Percentiles rank a stretch among this genome's conserved stretches.
phyloP scores from a whole-genome alignment of 495 filamentous ascomycete genomes.

The Aspergillus campestris region DNA sequence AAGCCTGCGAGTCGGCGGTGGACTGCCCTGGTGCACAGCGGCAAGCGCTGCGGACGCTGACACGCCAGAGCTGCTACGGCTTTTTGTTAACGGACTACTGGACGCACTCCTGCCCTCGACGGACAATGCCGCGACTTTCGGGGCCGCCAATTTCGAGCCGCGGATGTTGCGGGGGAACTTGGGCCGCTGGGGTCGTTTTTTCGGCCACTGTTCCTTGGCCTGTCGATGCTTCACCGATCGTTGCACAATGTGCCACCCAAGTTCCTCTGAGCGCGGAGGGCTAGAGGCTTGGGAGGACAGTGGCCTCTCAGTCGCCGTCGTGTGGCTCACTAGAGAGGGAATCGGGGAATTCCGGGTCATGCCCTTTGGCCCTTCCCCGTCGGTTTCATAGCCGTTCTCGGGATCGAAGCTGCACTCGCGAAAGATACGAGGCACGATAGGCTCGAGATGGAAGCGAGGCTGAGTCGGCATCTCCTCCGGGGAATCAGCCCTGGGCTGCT shows the following conservation, averaged over 20 bases:
- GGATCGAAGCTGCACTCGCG: conserved; percentile 22
- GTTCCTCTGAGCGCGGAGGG: conserved; percentile 18
- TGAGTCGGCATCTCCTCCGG: conserved; percentile 22
- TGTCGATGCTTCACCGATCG: conserved; percentile 11
- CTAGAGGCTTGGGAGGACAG: conserved; percentile 18
- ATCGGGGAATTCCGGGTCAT: conserved; percentile 21
- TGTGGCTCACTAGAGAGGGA: conserved; percentile 27
- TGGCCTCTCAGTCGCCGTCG: conserved; percentile 23
- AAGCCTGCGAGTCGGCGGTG: conserved; percentile 13
- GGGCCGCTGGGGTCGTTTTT: conserved; percentile 7
- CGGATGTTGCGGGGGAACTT: conserved; percentile 23
- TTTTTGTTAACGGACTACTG: conserved; percentile 15
- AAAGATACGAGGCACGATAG: conserved; percentile 33
- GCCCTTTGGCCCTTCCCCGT: conserved; percentile 24
- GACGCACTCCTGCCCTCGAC: conserved; percentile 29
- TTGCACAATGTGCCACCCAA: conserved; percentile 34
- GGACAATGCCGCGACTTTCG: conserved; percentile 24
- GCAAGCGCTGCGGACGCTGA: conserved; percentile 33
- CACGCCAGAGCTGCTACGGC: conserved; percentile 15
- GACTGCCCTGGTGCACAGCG: conserved; percentile 31
- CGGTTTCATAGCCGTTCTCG: conserved; percentile 37
- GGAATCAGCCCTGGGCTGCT: conserved; percentile 23
- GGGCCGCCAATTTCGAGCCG: conserved; percentile 23
- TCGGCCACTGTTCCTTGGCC: conserved; percentile 8
- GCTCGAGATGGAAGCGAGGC: conserved; percentile 22